Percentiles rank a stretch among this genome's conserved stretches.
Conservation (phyloP, 163 green algal species). For the Scenedesmus sp. region DNA sequence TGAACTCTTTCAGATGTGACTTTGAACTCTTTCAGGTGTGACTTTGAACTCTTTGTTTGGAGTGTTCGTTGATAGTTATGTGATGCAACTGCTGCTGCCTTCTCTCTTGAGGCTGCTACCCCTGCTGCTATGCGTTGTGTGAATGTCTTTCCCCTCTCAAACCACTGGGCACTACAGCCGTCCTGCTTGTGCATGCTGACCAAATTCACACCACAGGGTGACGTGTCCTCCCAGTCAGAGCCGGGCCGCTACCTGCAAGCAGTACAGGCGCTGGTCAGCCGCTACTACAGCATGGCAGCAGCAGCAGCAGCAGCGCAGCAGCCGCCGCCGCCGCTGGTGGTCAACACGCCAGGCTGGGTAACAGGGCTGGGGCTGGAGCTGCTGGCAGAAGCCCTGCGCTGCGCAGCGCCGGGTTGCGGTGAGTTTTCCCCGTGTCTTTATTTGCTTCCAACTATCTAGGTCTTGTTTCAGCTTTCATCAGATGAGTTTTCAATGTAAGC, state of each 20-base stretch:
- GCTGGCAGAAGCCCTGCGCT: constrained; percentile 55
- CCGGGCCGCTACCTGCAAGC: constrained; percentile 72
- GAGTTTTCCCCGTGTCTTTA: neutral
- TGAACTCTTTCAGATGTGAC: too few species aligned
- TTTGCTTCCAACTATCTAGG: neutral
- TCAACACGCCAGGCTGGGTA: constrained; percentile 80
- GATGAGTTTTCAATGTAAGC: too few species aligned
- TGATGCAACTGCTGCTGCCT: too few species aligned
- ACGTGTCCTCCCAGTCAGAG: constrained; percentile 77
- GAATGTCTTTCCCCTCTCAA: too few species aligned
- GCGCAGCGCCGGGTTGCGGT: constrained; percentile 65
- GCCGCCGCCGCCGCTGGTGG: constrained; percentile 71
- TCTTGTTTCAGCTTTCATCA: too few species aligned
- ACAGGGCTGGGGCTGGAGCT: constrained; percentile 34
- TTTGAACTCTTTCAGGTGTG: too few species aligned
- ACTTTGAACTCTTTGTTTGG: too few species aligned
- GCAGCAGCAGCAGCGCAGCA: constrained; percentile 25
- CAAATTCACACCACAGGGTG: constrained; percentile 60
- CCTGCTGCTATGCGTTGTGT: too few species aligned
- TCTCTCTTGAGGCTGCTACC: too few species aligned
- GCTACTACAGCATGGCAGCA: constrained; percentile 57
- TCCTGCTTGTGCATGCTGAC: neutral
- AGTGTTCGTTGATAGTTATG: too few species aligned
- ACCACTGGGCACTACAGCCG: too few species aligned
- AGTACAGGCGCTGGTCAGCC: constrained; percentile 62